Conservation (phyloP, 2,329 filamentous ascomycete genomes). For the Aspergillus sp. region DNA sequence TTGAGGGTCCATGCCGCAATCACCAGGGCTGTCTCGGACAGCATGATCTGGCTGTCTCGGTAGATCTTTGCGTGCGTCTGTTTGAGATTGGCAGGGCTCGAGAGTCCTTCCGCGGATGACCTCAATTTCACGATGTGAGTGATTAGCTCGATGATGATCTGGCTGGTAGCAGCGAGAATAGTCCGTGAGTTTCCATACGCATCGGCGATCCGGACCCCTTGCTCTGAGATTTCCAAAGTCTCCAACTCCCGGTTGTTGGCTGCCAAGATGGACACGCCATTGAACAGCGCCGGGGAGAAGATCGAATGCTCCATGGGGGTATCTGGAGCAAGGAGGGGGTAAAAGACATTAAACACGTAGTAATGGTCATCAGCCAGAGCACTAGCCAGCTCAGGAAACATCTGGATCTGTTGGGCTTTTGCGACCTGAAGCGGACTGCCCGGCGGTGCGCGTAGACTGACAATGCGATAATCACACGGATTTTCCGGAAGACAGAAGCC, state of each 20-base stretch:
- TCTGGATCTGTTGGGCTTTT: constrained; percentile 33
- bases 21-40: constrained; percentile 41
- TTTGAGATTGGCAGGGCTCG: constrained; percentile 38
- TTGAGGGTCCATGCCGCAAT: constrained; percentile 41
- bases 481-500: constrained; percentile 47
- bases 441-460: constrained; percentile 39
- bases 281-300: constrained; percentile 45
- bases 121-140: constrained; percentile 39
- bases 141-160: constrained; percentile 42
- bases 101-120: constrained; percentile 24
- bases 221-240: constrained; percentile 32
- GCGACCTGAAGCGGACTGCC: constrained; percentile 40
- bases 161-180: constrained; percentile 40
- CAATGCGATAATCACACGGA: constrained; percentile 44
- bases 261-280: constrained; percentile 41
- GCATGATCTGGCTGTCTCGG: constrained; percentile 40
- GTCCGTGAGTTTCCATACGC: constrained; percentile 38
- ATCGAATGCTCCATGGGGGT: constrained; percentile 40
- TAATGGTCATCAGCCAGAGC: constrained; percentile 35
- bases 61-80: constrained; percentile 44
- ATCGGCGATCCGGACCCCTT: constrained; percentile 28
- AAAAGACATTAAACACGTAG: constrained; percentile 47
- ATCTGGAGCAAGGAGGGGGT: constrained; percentile 38
- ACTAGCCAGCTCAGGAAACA: constrained; percentile 33
- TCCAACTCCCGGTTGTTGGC: constrained; percentile 43